These are phyloP conservation scores for Schoenoplectus tabernaemontani DNA, from an alignment of 202 grass and related monocot species.

Conservation along the genomic window DNA sequence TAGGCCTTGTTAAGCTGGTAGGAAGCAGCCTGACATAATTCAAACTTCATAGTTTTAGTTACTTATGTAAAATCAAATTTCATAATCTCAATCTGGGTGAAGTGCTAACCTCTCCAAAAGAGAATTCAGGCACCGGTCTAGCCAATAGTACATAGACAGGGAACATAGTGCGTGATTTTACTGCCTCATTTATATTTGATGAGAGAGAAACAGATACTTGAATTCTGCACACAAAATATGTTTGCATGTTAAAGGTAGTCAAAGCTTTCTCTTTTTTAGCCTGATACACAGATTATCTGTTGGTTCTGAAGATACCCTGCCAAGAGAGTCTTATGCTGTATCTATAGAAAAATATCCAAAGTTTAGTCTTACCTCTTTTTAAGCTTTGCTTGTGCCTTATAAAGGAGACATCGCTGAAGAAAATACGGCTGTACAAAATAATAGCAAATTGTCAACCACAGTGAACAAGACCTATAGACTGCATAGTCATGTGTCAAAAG, in stretches of 20 bases:
- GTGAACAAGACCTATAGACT: not conserved
- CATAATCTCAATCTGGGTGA: constrained; percentile 13
- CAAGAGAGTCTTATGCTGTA: not conserved
- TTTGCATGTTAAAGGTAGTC: constrained; percentile 10
- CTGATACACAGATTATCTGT: not conserved
- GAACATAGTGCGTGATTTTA: constrained; percentile 44
- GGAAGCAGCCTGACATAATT: constrained; percentile 46
- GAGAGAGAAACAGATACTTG: constrained; percentile 57
- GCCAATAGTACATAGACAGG: constrained; percentile 68
- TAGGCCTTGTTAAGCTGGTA: constrained; percentile 48
- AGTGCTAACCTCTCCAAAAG: constrained; percentile 42
- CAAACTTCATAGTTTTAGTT: constrained; percentile 33
- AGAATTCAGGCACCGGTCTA: constrained; percentile 33
- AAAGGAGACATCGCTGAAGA: constrained; percentile 73
- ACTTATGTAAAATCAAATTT: constrained; percentile 15
- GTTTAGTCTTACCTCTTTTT: constrained; percentile 59
- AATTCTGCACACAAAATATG: constrained; percentile 45
- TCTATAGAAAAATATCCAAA: not conserved
- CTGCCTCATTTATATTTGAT: constrained; percentile 34
- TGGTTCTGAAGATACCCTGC: not conserved
- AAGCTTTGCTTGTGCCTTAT: constrained; percentile 62
- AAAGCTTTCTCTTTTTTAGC: not conserved
- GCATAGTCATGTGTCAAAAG: not conserved
- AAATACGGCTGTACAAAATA: constrained; percentile 57
- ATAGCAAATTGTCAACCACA: not conserved